These are phyloP conservation scores for Neopestalotiopsis rosae DNA, from an alignment of 2,329 filamentous ascomycete genomes.

Conservation along the genomic window DNA sequence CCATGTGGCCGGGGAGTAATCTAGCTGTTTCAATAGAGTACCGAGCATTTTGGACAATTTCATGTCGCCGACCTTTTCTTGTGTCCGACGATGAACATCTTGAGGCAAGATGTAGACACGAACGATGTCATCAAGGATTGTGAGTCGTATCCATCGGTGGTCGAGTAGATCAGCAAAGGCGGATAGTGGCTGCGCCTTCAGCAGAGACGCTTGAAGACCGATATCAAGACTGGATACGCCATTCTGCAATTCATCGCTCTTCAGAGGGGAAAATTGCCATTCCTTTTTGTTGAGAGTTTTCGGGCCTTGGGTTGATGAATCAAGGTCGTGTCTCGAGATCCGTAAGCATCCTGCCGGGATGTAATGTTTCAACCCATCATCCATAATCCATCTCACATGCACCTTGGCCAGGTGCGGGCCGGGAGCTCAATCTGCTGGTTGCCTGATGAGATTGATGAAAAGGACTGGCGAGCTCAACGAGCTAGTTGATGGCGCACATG, in stretches of 20 bases:
- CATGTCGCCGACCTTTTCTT: slow-evolving; percentile 52
- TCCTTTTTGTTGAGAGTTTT: slow-evolving; percentile 15
- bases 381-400: slow-evolving; percentile 5
- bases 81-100: slow-evolving; percentile 60
- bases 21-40: slow-evolving; percentile 55
- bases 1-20: slow-evolving; percentile 64
- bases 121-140: slow-evolving; percentile 40
- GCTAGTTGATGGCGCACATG: neutral
- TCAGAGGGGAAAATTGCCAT: slow-evolving; percentile 37
- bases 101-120: slow-evolving; percentile 70
- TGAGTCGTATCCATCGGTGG: slow-evolving; percentile 49
- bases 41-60: slow-evolving; percentile 52
- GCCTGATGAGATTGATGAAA: neutral
- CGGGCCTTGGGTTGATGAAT: slow-evolving; percentile 24
- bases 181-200: slow-evolving; percentile 31
- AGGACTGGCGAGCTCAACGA: neutral
- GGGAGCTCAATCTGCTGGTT: neutral
- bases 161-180: slow-evolving; percentile 38
- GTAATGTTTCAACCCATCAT: slow-evolving; percentile 32
- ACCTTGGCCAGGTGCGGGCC: neutral
- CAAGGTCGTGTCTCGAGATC: slow-evolving; percentile 31
- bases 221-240: neutral
- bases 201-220: slow-evolving; percentile 32
- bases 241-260: slow-evolving; percentile 24
- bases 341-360: slow-evolving; percentile 48